Evolutionary conservation across 2,329 filamentous ascomycete species (phyloP).

Genomic region (Xylaria sp.): DNA sequence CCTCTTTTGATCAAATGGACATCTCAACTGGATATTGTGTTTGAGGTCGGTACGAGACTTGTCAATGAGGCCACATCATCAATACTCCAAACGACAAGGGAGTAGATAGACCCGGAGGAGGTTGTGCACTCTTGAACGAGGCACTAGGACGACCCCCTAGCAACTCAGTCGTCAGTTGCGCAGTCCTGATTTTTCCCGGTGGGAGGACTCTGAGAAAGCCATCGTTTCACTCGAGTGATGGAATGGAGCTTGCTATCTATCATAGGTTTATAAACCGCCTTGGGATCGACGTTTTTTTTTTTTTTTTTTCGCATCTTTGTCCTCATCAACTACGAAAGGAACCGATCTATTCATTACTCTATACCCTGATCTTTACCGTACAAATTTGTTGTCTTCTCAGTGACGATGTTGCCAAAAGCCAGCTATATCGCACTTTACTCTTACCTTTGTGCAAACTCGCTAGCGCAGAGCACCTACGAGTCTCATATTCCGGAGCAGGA

Average conservation of each 20-base stretch:
- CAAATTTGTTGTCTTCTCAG: slow-evolving; percentile 2
- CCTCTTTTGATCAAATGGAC: background rate
- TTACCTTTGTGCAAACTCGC: slow-evolving; percentile 17
- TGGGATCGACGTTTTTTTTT: no score
- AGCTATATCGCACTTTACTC: slow-evolving; percentile 17
- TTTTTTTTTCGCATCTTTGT: background rate
- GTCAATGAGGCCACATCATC: background rate
- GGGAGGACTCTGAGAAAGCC: background rate
- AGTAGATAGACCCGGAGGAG: background rate
- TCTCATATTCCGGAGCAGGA: slow-evolving; percentile 29
- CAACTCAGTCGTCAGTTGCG: background rate
- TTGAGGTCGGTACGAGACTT: background rate
- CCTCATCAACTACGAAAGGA: background rate
- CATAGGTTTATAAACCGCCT: background rate
- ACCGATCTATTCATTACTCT: background rate
- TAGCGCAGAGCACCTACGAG: slow-evolving; percentile 19
- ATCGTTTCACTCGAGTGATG: background rate
- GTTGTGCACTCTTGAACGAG: background rate
- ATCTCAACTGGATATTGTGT: background rate
- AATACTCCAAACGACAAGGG: background rate
- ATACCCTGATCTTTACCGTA: background rate
- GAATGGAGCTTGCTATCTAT: background rate
- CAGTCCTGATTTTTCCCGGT: background rate
- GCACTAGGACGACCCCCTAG: background rate
- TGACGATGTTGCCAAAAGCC: slow-evolving; percentile 23